Evolutionary conservation across 306 rosid species (phyloP).

Genomic region (Calophaca sinica): DNA sequence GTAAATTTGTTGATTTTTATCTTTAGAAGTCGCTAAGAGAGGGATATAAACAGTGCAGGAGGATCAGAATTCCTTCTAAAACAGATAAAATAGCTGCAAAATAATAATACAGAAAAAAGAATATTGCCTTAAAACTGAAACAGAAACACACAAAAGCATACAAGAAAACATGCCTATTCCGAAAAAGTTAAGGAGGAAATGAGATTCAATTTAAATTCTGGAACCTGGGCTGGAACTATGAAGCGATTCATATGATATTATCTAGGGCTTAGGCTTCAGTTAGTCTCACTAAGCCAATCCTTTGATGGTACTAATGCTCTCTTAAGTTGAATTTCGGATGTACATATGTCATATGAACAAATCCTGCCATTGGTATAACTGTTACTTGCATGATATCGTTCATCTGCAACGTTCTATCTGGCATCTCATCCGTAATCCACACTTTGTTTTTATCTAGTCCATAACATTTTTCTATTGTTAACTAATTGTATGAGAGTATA

Average conservation of each 20-base stretch:
- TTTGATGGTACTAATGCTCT: not conserved
- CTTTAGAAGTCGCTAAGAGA: constrained; percentile 4
- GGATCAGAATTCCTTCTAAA: constrained; percentile 10
- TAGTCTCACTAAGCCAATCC: constrained; percentile 14
- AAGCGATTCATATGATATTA: not conserved
- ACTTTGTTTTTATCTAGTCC: not conserved
- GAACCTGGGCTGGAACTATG: constrained; percentile 12
- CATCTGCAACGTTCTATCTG: constrained; percentile 45
- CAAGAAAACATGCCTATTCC: not conserved
- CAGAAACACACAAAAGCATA: not conserved
- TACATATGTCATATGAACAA: constrained; percentile 18
- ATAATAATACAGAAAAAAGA: not conserved
- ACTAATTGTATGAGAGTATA: not conserved
- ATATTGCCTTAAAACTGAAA: constrained; percentile 23
- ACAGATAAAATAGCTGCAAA: not conserved
- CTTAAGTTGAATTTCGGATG: constrained; percentile 5
- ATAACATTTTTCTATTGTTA: not conserved
- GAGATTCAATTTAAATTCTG: not conserved
- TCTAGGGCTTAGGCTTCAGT: constrained; percentile 10
- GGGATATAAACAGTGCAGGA: not conserved
- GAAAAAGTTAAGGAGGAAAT: not conserved
- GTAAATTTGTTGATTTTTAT: not conserved
- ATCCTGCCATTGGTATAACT: constrained; percentile 1
- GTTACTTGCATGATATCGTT: constrained; percentile 13
- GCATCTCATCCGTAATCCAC: constrained; percentile 13